Conservation (phyloP, 2,329 filamentous ascomycete genomes). For the Trichoderma sp. region DNA sequence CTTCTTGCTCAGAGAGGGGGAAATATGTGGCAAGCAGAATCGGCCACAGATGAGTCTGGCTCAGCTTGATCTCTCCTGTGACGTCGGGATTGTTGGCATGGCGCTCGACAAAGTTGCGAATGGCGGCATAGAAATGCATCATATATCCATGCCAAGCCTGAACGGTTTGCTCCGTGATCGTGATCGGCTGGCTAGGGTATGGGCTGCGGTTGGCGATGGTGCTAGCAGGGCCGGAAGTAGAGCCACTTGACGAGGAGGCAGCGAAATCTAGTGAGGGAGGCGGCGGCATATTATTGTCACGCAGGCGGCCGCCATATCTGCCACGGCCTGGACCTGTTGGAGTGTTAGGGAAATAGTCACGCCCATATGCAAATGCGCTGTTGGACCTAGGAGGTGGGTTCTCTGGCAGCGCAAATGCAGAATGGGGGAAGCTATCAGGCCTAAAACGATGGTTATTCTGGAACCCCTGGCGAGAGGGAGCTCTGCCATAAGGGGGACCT, state of each 20-base stretch:
- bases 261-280: slow-evolving; percentile 23
- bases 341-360: slow-evolving; percentile 34
- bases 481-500: slow-evolving; percentile 25
- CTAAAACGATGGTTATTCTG: slow-evolving; percentile 32
- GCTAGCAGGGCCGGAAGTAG: background rate
- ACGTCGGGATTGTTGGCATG: slow-evolving; percentile 37
- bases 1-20: slow-evolving; percentile 41
- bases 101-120: slow-evolving; percentile 40
- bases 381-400: slow-evolving; percentile 26
- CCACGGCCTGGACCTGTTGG: slow-evolving; percentile 31
- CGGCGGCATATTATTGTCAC: slow-evolving; percentile 27
- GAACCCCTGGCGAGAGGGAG: slow-evolving; percentile 26
- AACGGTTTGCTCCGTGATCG: slow-evolving; percentile 39
- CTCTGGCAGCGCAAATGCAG: slow-evolving; percentile 28
- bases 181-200: slow-evolving; percentile 34
- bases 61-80: slow-evolving; percentile 33
- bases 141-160: slow-evolving; percentile 39
- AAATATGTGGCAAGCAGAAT: slow-evolving; percentile 41
- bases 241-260: slow-evolving; percentile 17
- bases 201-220: slow-evolving; percentile 26
- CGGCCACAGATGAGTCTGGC: slow-evolving; percentile 38
- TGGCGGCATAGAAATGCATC: slow-evolving; percentile 40
- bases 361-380: slow-evolving; percentile 29
- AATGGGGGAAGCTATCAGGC: slow-evolving; percentile 36
- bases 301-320: slow-evolving; percentile 35